Base-by-base conservation (phyloP, 331 rosid genomes). In the Rosa hybrid region DNA sequence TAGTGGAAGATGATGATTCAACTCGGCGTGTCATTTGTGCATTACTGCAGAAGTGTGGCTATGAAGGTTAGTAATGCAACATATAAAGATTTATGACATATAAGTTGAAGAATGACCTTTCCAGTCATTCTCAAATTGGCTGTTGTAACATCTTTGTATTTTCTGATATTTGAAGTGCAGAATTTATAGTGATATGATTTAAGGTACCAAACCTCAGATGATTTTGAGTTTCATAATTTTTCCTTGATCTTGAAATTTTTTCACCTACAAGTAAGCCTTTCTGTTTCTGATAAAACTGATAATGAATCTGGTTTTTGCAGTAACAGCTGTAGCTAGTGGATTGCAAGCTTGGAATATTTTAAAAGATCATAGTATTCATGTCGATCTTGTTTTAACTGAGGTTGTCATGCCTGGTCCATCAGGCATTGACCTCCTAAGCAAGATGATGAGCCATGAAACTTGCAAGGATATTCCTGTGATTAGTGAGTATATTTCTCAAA, bases 1-100 rank as follows among this genome's bases (percentile, higher is more conserved):
- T 86, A 60, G 89, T 86, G 80, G 89, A 86, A 80, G 81, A 76
- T 65, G 89, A 83, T 25, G 86, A 83, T 54, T 75, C 85, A n/a
- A 81, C 89, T 70, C 86, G 89, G 41, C 81, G 78, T 27, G 59
- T 86, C 46, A 83, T 86, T 46, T 41, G 75, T 23, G 87, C 83
- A 20, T 79, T 86, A 41, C 89, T 86, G 17, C 64, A 77, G 13
- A 86, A 81, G 10, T 81, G 85, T 81, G 87, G 85, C 78, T 86
- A 86, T 38, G 82, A 75, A 81, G 89, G 89, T 86, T 54, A 59
- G 84, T 83, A 68, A 57, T 39, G 56, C 45, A 60, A 60, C 23
- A 25, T 38, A 38, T 23, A 41, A 20, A 12, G 23, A 42, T 78
- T 14, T 42, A 6, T 78, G 54, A 50, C 54, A 45, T 20, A 11